Base-by-base conservation (phyloP, 495 filamentous ascomycete genomes). In the Penicillium riverlandense region DNA sequence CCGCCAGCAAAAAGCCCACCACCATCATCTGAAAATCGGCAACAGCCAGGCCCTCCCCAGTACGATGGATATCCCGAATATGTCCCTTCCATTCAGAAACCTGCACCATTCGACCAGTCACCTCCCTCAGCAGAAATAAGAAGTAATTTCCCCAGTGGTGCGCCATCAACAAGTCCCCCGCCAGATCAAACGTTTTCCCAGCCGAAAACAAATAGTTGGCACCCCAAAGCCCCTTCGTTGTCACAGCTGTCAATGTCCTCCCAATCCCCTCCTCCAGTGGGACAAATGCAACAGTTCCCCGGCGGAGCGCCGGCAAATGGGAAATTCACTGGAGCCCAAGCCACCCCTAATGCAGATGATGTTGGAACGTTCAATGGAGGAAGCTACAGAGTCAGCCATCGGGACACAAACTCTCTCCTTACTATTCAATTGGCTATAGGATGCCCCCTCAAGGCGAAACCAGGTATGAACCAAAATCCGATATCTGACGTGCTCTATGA, bases 281-380 rank as follows among this genome's bases (percentile, higher is more conserved):
- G 44, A 0, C 55, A 55, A 33, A 54, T 54, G 15, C 47, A 63
- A 9, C 52, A 58, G 39, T 54, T 59, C 41, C 63, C 61, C 0
- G 64, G 64, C 2, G 78, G 77, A 3, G 71, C 79, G 11, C 77
- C 75, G 1, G 35, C 67, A 11, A 51, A 60, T 30, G 68, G 59
- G 1, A 72, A 83, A 27, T 86, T 89, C 44, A 49, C 66, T 4
- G 85, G 86, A 32, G 80, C 77, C 0, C 22, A 22, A 6, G 57
- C 49, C 1, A 47, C 57, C 10, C 74, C 82, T 4, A 75, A 75
- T 1, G 67, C 79, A 28, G 92, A 97, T 62, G 87, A 92, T 41
- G 72, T 90, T 10, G 92, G 92, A 3, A 95, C 85, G 0, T 97
- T 98, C 74, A 96, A 97, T 66, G 92, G 92, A 9, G 92, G 92